Base-by-base conservation (phyloP, 2,329 filamentous ascomycete genomes). In the Lachnellula occidentalis region DNA sequence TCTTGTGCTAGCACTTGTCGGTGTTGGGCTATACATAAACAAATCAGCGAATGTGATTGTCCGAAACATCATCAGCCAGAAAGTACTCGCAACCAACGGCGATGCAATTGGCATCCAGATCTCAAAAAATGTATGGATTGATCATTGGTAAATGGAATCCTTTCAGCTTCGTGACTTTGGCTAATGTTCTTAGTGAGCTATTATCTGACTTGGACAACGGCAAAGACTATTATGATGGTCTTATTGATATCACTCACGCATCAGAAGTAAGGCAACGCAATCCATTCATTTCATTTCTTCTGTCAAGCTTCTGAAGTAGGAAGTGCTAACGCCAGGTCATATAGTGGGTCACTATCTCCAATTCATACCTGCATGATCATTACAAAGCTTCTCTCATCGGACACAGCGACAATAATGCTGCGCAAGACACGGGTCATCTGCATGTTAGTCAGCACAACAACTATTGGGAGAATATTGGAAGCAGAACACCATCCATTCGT, bases 401-500 rank as follows among this genome's bases (percentile, higher is more conserved):
- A 2, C 64, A 68, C 43, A 61, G 59, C 51, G 64, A 68, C 50
- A 60, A 53, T 48, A 66, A 66, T 47, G 55, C 48, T 14, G 61
- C 51, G 6, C 57, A 67, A 54, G 64, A 67, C 39, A 62, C 59
- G 4, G 63, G 66, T 15, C 61, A 66, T 37, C 57, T 67, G 11
- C 60, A 58, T 17, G 61, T 66, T 9, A 67, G 64, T 9, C 58
- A 66, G 41, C 53, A 57, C 37, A 57, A 66, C 47, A 66, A 66
- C 56, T 57, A 63, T 22, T 53, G 45, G 57, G n/a, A 27, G 12
- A 65, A 67, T 48, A 58, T 63, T 36, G 51, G 51, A 4, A 61
- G 53, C 22, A 51, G 51, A 22, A 73, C 72, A 0, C 85, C 85
- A 4, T 81, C 78, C 4, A 67, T 86, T 66, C 81, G 85, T 63